Base-by-base conservation (phyloP, 2,329 filamentous ascomycete species). In the Stagonosporopsis vannaccii region DNA sequence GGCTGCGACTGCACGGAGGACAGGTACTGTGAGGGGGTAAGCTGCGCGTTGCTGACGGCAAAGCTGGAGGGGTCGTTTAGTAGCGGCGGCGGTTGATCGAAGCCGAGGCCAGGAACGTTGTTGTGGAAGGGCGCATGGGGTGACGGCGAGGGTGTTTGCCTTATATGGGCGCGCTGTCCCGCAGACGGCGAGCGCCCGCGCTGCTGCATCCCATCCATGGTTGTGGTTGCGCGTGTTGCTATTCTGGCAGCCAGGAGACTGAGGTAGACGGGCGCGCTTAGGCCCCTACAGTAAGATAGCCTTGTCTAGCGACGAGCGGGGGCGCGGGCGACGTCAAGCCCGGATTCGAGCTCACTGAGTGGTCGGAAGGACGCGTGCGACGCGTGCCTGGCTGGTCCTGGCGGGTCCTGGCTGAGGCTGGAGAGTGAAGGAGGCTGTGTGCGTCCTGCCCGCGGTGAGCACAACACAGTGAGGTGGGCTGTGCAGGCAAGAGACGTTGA, bases 91-190 rank as follows among this genome's bases (percentile, higher is more conserved):
- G 73, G 77, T 68, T 82, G 79, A 73, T 88, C 83, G 65, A 88
- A 78, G 61, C 78, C 83, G 69, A 89, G 81, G 70, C 85, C 85
- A 49, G 64, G 52, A 25, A 62, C 87, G 80, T 67, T 82, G 48
- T 81, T 80, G 72, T 81, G 78, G 69, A 83, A 84, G 67, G 80
- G 80, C 76, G 77, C 75, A 69, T 75, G 82, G 74, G 84, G 84
- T 72, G 86, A 85, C 67, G 86, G 85, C 68, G 87, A 88, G 75
- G 86, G 86, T 65, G 80, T 84, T 75, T 86, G 85, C 75, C 84
- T 89, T 88, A 90, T 88, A 87, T 86, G 82, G 79, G 80, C 74
- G 72, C 68, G 73, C 66, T 84, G 82, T 62, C 81, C 81, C 71
- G 81, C 80, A 69, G 87, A 88, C 65, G 83, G 84, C 66, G 87